A percentile compares a stretch with the other conserved stretches of the same genome.
Evolutionary conservation across 768 basidiomycete species (phyloP).

Genomic region (Termitomyces eurrhizus): DNA sequence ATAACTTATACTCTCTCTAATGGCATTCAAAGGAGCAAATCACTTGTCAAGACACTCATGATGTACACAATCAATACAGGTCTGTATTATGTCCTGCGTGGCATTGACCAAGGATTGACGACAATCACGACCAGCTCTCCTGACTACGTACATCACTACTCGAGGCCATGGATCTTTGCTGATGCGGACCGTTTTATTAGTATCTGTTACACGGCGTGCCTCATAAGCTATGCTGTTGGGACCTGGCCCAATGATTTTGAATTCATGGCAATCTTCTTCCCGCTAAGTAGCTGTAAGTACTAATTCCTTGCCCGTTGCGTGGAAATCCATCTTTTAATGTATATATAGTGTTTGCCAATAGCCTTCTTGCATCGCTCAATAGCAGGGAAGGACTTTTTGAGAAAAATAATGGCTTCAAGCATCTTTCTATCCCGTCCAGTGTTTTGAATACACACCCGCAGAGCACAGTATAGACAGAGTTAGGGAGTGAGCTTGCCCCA

Average conservation of each 20-base stretch:
- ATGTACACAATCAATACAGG: constrained; percentile 2
- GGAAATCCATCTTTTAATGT: not conserved
- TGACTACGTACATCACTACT: not conserved
- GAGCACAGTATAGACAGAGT: not conserved
- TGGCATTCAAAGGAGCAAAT: not conserved
- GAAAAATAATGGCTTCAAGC: not conserved
- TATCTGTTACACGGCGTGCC: not conserved
- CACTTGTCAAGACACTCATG: not conserved
- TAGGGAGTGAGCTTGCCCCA: not conserved
- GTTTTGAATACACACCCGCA: not conserved
- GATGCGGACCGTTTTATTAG: not conserved
- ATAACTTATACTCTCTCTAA: not conserved
- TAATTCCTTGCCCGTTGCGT: not conserved
- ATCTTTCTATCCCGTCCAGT: not conserved
- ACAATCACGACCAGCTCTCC: not conserved
- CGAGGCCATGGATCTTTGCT: not conserved
- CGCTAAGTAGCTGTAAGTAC: not conserved
- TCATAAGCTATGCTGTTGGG: not conserved
- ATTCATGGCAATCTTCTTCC: not conserved
- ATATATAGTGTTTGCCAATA: not conserved
- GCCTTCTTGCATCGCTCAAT: not conserved
- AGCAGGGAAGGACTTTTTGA: not conserved
- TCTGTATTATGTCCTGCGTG: not conserved
- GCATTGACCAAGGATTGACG: not conserved
- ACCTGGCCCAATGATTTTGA: not conserved